These are phyloP conservation scores for Filosporella fistucella DNA, from an alignment of 495 filamentous ascomycete genomes.

Conservation along the genomic window DNA sequence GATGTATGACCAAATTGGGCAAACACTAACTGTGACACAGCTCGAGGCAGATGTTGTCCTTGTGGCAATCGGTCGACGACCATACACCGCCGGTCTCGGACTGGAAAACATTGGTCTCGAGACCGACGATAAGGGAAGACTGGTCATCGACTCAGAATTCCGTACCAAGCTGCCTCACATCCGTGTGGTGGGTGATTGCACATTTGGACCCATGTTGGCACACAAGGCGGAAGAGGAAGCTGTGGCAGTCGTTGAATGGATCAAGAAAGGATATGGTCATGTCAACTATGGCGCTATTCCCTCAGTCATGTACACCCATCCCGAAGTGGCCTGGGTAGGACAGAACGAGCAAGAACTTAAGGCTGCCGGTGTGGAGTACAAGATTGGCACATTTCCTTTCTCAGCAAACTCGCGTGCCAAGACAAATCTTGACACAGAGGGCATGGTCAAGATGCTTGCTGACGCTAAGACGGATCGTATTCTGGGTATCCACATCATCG, in stretches of 20 bases:
- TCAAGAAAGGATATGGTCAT: slow-evolving; percentile 94
- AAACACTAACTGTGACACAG: slow-evolving; percentile 35
- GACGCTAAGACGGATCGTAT: slow-evolving; percentile 97
- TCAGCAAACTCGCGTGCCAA: slow-evolving; percentile 95
- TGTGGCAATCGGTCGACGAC: slow-evolving; percentile 91
- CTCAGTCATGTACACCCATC: slow-evolving; percentile 98
- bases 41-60: slow-evolving; percentile 95
- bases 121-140: slow-evolving; percentile 85
- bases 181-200: slow-evolving; percentile 92
- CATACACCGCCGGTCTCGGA: slow-evolving; percentile 87
- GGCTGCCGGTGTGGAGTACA: slow-evolving; percentile 83
- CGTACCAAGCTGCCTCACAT: slow-evolving; percentile 96
- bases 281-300: slow-evolving; percentile 99
- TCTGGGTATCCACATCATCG: slow-evolving; percentile 93
- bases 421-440: slow-evolving; percentile 97
- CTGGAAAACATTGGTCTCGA: slow-evolving; percentile 94
- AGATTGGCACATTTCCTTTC: slow-evolving; percentile 91
- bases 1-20: not conserved
- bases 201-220: slow-evolving; percentile 98
- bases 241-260: slow-evolving; percentile 91
- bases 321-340: slow-evolving; percentile 97
- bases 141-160: slow-evolving; percentile 97
- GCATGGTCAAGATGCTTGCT: slow-evolving; percentile 93
- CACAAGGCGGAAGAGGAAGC: slow-evolving; percentile 99
- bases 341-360: slow-evolving; percentile 97